Evolutionary conservation across 257 asterid species (phyloP).

Genomic region (Rehmannia glutinosa): DNA sequence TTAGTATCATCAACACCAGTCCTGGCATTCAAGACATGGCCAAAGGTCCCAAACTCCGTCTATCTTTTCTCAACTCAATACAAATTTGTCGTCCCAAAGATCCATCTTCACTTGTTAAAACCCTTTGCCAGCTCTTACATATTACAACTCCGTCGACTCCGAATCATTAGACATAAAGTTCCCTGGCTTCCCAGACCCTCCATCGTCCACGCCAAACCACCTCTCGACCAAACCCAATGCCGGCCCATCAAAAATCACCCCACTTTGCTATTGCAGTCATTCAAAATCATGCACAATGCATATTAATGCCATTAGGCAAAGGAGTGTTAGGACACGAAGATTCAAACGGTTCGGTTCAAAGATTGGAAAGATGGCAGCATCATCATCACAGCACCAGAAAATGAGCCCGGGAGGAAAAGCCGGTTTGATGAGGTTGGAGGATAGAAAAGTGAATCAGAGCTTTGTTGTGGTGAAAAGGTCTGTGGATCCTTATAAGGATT

Average conservation of each 20-base stretch:
- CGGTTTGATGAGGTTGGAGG: constrained; percentile 3
- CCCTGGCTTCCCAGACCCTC: too few species aligned
- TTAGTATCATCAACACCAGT: neutral
- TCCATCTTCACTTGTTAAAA: constrained; percentile 25
- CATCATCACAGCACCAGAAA: neutral
- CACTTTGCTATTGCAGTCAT: neutral
- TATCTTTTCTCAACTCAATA: constrained; percentile 31
- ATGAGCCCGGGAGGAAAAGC: neutral
- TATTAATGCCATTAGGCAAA: too few species aligned
- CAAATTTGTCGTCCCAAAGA: too few species aligned
- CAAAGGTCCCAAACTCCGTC: constrained; percentile 20
- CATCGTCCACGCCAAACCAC: constrained; percentile 13
- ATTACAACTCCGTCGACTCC: constrained; percentile 24
- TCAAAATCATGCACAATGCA: neutral
- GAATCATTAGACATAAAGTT: constrained; percentile 25
- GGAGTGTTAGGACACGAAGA: constrained; percentile 16
- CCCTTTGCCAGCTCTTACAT: constrained; percentile 23
- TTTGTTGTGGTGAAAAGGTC: constrained; percentile 64
- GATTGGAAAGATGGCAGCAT: constrained; percentile 27
- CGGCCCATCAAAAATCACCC: constrained; percentile 11
- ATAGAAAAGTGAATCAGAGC: constrained; percentile 29
- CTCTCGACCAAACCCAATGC: neutral
- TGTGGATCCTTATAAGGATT: constrained; percentile 55
- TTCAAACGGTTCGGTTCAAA: constrained; percentile 21
- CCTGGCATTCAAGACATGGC: constrained; percentile 20